phyloP scores from a whole-genome alignment of 2,329 filamentous ascomycete species.

The Trichothecium sympodiale region DNA sequence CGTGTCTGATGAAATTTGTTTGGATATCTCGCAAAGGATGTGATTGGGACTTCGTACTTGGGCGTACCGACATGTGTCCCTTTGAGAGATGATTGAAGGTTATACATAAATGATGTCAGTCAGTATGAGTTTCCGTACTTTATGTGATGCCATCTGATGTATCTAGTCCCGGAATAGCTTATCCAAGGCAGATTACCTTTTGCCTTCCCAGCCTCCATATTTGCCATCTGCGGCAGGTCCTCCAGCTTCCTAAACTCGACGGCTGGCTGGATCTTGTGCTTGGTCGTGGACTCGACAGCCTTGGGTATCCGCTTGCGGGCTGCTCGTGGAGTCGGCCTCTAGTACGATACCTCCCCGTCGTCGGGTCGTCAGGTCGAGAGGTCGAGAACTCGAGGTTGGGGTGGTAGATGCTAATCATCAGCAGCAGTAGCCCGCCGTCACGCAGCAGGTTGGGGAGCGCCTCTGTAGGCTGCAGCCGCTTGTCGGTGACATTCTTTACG shows the following conservation, averaged over 20 bases:
- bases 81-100: no score
- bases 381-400: constrained; percentile 22
- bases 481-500: constrained; percentile 27
- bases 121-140: background rate
- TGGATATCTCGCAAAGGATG: no score
- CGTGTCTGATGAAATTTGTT: no score
- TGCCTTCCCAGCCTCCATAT: constrained; percentile 23
- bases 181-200: constrained; percentile 13
- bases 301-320: constrained; percentile 29
- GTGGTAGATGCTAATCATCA: constrained; percentile 29
- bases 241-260: constrained; percentile 26
- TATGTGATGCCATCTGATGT: constrained; percentile 7
- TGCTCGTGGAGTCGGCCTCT: constrained; percentile 29
- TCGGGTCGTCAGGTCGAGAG: constrained; percentile 28
- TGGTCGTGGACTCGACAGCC: constrained; percentile 29
- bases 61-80: no score
- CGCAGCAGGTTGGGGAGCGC: constrained; percentile 21
- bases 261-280: constrained; percentile 27
- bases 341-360: constrained; percentile 26
- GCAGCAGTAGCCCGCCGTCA: constrained; percentile 28
- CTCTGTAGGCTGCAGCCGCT: constrained; percentile 12
- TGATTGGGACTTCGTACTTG: no score
- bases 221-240: constrained; percentile 22
- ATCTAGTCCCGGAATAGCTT: constrained; percentile 8
- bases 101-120: no score